A percentile compares a stretch with the other conserved stretches of the same genome.
Evolutionary conservation across 345 rosid genomes (phyloP).

Genomic region (Zanthoxylum bungeanum): DNA sequence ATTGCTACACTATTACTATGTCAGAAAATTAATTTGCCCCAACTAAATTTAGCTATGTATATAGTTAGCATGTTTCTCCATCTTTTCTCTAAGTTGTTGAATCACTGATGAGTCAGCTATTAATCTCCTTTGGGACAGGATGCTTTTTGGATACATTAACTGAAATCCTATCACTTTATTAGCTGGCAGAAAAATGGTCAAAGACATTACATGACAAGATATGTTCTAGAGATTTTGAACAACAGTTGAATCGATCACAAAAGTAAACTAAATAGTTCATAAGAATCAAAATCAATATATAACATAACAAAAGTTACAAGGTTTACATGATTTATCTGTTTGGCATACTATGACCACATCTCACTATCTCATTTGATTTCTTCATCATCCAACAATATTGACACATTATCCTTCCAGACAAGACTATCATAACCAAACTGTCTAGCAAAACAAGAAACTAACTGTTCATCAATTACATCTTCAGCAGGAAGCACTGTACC

Average conservation of each 20-base stretch:
- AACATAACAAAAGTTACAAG: neutral
- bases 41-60: conserved; percentile 13
- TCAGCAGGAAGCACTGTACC: conserved; percentile 56
- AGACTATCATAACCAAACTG: conserved; percentile 48
- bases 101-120: conserved; percentile 18
- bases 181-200: conserved; percentile 5
- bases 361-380: conserved; percentile 18
- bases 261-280: neutral
- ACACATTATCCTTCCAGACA: conserved; percentile 46
- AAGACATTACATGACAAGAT: neutral
- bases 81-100: neutral
- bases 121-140: neutral
- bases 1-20: neutral
- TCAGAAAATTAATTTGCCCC: neutral
- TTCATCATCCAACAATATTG: conserved; percentile 23
- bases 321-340: conserved; percentile 1
- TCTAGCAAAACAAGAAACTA: conserved; percentile 70
- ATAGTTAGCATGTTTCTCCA: conserved; percentile 16
- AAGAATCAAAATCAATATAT: neutral
- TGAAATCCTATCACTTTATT: neutral
- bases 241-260: neutral
- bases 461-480: conserved; percentile 66
- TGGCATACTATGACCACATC: conserved; percentile 7
- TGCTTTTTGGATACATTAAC: neutral
- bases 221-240: neutral